A percentile compares a stretch with the other conserved stretches of the same genome.
These are phyloP conservation scores for Vigna nakashimae DNA, from an alignment of 306 rosid genomes.

Conservation along the genomic window DNA sequence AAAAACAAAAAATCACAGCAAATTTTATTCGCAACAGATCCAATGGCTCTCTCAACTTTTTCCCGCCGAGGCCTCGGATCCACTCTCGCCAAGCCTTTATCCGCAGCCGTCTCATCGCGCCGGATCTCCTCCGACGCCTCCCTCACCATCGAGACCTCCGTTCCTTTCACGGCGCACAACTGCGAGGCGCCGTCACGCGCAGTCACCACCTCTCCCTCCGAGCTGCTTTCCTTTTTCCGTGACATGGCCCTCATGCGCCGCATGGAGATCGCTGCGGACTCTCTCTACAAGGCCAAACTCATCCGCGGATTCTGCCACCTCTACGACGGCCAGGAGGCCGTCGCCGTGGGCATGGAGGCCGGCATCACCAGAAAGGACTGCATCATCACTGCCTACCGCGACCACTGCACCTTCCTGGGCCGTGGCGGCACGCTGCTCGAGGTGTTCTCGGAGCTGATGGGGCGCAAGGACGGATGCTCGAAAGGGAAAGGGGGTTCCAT, in stretches of 20 bases:
- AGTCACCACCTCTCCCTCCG: conserved; percentile 65
- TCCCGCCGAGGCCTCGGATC: conserved; percentile 45
- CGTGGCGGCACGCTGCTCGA: conserved; percentile 80
- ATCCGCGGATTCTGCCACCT: conserved; percentile 96
- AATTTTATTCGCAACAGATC: neutral
- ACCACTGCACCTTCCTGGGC: conserved; percentile 78
- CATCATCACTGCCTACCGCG: conserved; percentile 86
- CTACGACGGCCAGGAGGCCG: conserved; percentile 96
- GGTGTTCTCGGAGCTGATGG: conserved; percentile 82
- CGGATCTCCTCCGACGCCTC: conserved; percentile 50
- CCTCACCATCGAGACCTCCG: conserved; percentile 72
- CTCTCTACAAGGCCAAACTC: conserved; percentile 91
- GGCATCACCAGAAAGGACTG: conserved; percentile 69
- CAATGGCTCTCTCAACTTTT: conserved; percentile 67
- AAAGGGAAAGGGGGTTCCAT: conserved; percentile 94
- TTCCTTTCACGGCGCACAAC: conserved; percentile 80
- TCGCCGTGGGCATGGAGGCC: conserved; percentile 89
- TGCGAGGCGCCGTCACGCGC: conserved; percentile 80
- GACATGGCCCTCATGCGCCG: conserved; percentile 90
- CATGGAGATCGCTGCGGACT: conserved; percentile 96
- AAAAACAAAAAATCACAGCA: too few species aligned
- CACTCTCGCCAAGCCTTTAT: conserved; percentile 55
- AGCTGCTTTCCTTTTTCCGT: conserved; percentile 72
- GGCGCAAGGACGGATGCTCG: conserved; percentile 75
- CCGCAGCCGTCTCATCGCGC: conserved; percentile 54